Conservation (phyloP, 2,329 filamentous ascomycete species). For the Aspergillus caelatus region DNA sequence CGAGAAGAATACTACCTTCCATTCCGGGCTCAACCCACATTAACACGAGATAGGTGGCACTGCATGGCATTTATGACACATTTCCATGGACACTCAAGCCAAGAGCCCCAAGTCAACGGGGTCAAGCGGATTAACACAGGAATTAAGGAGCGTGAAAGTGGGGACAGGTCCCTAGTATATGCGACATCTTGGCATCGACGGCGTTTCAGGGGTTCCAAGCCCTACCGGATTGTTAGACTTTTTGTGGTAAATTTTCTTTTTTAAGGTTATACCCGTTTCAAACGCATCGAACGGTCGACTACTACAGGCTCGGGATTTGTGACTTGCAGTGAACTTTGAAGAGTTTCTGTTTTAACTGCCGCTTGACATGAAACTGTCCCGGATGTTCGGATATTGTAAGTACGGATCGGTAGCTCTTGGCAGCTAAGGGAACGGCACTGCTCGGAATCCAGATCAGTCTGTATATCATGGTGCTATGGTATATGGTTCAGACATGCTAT, state of each 20-base stretch:
- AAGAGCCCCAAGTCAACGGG: neutral
- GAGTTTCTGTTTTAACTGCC: neutral
- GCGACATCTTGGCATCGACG: conserved; percentile 5
- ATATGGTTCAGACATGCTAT: neutral
- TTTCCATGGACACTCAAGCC: neutral
- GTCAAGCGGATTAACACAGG: neutral
- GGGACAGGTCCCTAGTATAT: neutral
- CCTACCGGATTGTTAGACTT: neutral
- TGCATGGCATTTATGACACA: neutral
- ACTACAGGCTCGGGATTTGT: neutral
- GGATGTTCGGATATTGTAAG: neutral
- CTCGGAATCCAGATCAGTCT: neutral
- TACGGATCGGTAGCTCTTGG: neutral
- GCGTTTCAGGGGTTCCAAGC: conserved; percentile 1
- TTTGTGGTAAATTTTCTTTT: neutral
- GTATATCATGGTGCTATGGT: neutral
- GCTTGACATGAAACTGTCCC: neutral
- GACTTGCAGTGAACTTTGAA: neutral
- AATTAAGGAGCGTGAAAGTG: conserved; percentile 1
- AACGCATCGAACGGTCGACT: neutral
- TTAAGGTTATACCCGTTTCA: neutral
- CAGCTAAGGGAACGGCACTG: neutral
- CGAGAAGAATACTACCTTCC: neutral
- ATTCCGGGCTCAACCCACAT: neutral
- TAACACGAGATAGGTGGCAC: neutral